phyloP scores from a whole-genome alignment of 768 basidiomycete species.

The Amanita exitialis region DNA sequence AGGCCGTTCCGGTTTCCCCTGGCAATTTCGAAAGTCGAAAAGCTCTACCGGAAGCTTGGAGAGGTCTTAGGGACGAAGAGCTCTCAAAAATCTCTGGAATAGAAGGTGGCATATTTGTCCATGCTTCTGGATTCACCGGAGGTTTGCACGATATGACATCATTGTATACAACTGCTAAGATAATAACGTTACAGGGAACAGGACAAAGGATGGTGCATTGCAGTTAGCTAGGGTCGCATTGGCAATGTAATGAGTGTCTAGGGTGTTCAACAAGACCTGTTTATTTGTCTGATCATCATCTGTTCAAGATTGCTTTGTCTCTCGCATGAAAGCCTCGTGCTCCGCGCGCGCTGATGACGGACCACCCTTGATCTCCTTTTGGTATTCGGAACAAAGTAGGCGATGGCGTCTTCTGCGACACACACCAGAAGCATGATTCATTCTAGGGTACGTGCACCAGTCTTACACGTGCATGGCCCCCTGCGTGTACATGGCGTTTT shows the following conservation, averaged over 20 bases:
- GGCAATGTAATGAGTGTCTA: conserved; percentile 17
- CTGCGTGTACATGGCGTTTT: not conserved
- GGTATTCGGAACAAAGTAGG: too few relatives aligned
- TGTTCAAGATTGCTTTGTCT: not conserved
- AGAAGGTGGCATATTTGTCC: conserved; percentile 82
- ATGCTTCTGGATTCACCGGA: conserved; percentile 95
- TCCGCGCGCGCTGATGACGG: not conserved
- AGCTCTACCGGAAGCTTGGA: conserved; percentile 88
- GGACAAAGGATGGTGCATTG: conserved; percentile 83
- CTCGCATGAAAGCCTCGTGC: conserved; percentile 1
- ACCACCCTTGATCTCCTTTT: not conserved
- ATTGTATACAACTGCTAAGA: not conserved
- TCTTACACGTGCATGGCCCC: not conserved
- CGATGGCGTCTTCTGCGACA: not conserved
- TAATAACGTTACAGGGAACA: conserved; percentile 48
- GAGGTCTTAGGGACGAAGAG: conserved; percentile 80
- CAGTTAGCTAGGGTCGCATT: conserved; percentile 68
- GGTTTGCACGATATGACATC: conserved; percentile 35
- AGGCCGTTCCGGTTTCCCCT: conserved; percentile 76
- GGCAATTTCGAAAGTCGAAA: conserved; percentile 89
- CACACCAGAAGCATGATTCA: not conserved
- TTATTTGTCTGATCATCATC: not conserved
- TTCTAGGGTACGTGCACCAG: not conserved
- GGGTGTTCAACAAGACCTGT: not conserved
- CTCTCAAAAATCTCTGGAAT: conserved; percentile 68